phyloP scores from a whole-genome alignment of 225 moss, liverwort and hornwort species.

The Pseudisothecium myosuroides region DNA sequence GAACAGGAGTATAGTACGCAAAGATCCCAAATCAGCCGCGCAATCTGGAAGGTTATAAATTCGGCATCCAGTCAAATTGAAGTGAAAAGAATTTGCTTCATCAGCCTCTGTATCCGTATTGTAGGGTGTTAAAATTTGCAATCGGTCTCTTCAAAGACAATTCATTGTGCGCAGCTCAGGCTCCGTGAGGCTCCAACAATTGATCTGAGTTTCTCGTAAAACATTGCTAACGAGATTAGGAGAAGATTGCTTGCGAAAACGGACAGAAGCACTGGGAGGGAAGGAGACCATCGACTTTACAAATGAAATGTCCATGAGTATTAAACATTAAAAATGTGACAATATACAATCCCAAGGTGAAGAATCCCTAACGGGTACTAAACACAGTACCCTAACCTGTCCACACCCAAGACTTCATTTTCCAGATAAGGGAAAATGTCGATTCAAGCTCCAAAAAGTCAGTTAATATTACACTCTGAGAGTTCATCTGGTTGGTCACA shows the following conservation, averaged over 20 bases:
- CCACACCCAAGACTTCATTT: not conserved
- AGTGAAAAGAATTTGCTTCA: not conserved
- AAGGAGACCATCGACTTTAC: not conserved
- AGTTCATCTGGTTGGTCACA: conserved; percentile 37
- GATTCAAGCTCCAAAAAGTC: not conserved
- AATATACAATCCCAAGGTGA: conserved; percentile 3
- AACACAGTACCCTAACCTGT: not conserved
- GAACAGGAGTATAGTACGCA: too few species aligned
- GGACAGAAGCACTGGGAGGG: too few species aligned
- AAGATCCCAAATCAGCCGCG: too few species aligned
- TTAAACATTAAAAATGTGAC: not conserved
- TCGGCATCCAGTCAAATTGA: not conserved
- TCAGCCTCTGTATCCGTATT: accelerated
- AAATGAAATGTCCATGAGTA: not conserved
- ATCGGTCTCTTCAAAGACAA: not conserved
- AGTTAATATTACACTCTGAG: conserved; percentile 13
- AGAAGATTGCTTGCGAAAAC: not conserved
- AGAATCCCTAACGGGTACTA: not conserved
- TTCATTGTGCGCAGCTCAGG: accelerated
- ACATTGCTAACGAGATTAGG: not conserved
- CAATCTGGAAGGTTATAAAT: not conserved
- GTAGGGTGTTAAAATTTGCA: not conserved
- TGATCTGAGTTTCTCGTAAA: not conserved
- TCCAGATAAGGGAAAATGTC: not conserved
- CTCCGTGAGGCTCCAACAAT: too few species aligned